Base-by-base conservation (phyloP, 352 stramenopile genomes). In the Phytopythium kandeliae region DNA sequence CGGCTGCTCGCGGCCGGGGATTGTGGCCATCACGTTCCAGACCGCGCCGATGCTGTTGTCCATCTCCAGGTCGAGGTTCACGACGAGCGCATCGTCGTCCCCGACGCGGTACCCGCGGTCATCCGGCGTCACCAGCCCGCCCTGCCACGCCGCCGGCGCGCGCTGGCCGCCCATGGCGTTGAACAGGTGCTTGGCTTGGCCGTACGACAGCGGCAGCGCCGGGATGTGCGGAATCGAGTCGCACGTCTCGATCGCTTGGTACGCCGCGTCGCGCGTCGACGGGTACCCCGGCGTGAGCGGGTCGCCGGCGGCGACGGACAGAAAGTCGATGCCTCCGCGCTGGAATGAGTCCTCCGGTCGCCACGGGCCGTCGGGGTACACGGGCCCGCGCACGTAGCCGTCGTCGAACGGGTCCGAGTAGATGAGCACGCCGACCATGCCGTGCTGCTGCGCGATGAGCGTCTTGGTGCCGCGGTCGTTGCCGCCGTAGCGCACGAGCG, bases 341-440 rank as follows among this genome's bases (percentile, higher is more conserved):
- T 97, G 86, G 46, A 96, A 85, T 28, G 74, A 83, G 11, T 71
- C 75, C 17, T 71, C 55, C 1, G 85, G 80, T 12, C 88, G 69
- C 79, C 82, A 97, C 4, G 76, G 78, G 26, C 88, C 88, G 0
- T 90, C 61, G 3, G 88, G 85, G 59, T 96, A 97, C 17, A 76
- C 75, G 15, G 63, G 42, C 0, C 86, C 86, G 0, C 53, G 45
- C 1, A 33, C 53, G 54, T 74, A 96, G 6, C 88, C 88, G 58
- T 97, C 88, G 17, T 97, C 71, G 17, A 60, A 19, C 10, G 88
- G 88, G 57, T 97, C 88, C 44, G 74, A 91, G 68, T 93, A 97
- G 59, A 96, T 93, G 0, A 97, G 58, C 15, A 78, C 74, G 9
- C 66, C 86, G 0, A 77, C 58, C 50, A 89, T 89, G 28, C 78